These are phyloP conservation scores for Globisporangium ultimum DNA, from an alignment of 352 stramenopile species.

Conservation along the genomic window DNA sequence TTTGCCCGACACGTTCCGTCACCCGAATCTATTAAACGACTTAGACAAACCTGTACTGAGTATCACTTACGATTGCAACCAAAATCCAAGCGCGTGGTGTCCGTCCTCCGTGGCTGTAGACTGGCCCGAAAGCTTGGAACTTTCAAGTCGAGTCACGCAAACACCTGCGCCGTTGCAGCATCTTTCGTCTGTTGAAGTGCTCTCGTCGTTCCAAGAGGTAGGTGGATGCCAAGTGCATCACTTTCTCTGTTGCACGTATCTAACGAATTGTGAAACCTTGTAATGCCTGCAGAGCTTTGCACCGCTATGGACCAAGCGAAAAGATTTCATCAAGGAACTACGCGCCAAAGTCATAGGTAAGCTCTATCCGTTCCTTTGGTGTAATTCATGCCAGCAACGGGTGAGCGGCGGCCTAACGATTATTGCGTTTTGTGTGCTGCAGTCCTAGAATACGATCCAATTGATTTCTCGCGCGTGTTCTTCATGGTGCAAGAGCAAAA, in stretches of 20 bases:
- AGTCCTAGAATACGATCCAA: conserved; percentile 50
- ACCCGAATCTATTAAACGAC: conserved; percentile 17
- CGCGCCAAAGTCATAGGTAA: conserved; percentile 30
- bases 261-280: neutral
- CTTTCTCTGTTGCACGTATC: neutral
- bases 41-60: conserved; percentile 1
- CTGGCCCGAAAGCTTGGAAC: conserved; percentile 24
- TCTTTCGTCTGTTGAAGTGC: conserved; percentile 32
- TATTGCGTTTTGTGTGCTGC: neutral
- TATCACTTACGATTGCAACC: conserved; percentile 5
- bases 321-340: conserved; percentile 34
- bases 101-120: conserved; percentile 14
- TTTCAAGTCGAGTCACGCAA: conserved; percentile 45
- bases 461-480: conserved; percentile 45
- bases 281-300: conserved; percentile 26
- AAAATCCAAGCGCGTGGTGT: neutral
- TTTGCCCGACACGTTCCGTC: conserved; percentile 24
- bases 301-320: conserved; percentile 36
- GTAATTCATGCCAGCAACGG: too few species aligned
- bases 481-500: conserved; percentile 53
- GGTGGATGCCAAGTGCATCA: neutral
- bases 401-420: too few species aligned
- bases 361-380: neutral
- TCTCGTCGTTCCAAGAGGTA: conserved; percentile 35
- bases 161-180: conserved; percentile 18